A percentile compares a stretch with the other conserved stretches of the same genome.
These are phyloP conservation scores for Apiotrichum sp. DNA, from an alignment of 1,284 basidiomycete species.

Conservation along the genomic window DNA sequence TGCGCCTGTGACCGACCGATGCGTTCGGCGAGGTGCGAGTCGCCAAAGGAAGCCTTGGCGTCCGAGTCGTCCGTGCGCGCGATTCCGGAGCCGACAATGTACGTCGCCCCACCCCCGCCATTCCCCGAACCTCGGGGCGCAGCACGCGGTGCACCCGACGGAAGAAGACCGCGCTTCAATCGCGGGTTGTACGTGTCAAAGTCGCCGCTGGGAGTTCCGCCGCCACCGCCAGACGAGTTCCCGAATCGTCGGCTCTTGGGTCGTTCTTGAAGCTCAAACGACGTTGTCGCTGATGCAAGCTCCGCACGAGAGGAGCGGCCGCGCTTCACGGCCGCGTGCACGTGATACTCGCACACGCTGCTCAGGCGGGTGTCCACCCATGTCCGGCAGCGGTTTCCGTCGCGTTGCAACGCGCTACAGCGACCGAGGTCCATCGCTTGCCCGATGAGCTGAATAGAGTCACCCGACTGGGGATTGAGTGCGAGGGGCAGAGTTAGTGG, in stretches of 20 bases:
- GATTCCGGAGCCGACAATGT: slow-evolving; percentile 62
- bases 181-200: slow-evolving; percentile 56
- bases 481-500: slow-evolving; percentile 75
- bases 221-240: slow-evolving; percentile 45
- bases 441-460: slow-evolving; percentile 77
- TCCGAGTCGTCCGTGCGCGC: slow-evolving; percentile 47
- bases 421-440: slow-evolving; percentile 76
- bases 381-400: slow-evolving; percentile 70
- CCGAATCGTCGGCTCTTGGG: slow-evolving; percentile 12
- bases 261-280: slow-evolving; percentile 17
- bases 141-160: slow-evolving; percentile 22
- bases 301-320: slow-evolving; percentile 68
- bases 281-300: slow-evolving; percentile 49
- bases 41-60: slow-evolving; percentile 29
- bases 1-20: slow-evolving; percentile 61
- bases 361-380: slow-evolving; percentile 77
- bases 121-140: slow-evolving; percentile 29
- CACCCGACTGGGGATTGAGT: slow-evolving; percentile 72
- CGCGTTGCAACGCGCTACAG: slow-evolving; percentile 68
- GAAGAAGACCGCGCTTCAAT: slow-evolving; percentile 46
- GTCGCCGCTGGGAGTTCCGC: slow-evolving; percentile 35
- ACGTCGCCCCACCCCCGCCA: slow-evolving; percentile 58
- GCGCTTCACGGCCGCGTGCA: slow-evolving; percentile 70
- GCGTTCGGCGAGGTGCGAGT: slow-evolving; percentile 56
- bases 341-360: slow-evolving; percentile 82